phyloP scores from a whole-genome alignment of 169 alveolate genomes.

The Eimeria praecox region DNA sequence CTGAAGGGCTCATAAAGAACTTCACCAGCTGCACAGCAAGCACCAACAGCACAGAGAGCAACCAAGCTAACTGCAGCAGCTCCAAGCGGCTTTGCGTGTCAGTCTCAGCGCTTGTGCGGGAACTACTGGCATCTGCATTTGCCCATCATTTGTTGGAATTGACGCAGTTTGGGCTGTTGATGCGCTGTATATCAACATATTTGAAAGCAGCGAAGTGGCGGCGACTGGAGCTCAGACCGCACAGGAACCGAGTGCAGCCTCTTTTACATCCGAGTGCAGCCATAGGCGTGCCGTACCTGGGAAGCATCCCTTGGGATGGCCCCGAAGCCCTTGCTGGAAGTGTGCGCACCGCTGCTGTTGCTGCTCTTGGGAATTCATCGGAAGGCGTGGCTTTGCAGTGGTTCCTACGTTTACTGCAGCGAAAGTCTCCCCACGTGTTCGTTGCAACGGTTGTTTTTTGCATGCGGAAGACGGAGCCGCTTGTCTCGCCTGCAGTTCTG shows the following conservation, averaged over 20 bases:
- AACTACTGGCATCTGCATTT: constrained; percentile 26
- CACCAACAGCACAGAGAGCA: not conserved
- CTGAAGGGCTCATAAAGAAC: not conserved
- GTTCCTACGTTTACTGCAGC: constrained; percentile 32
- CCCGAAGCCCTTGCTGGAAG: not conserved
- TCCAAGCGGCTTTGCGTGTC: not conserved
- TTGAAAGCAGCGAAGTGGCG: constrained; percentile 31
- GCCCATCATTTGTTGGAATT: constrained; percentile 56
- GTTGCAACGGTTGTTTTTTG: constrained; percentile 72
- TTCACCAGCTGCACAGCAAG: not conserved
- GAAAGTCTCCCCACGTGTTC: constrained; percentile 30
- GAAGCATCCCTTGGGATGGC: not conserved
- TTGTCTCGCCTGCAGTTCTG: constrained; percentile 53
- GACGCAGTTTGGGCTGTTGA: constrained; percentile 46
- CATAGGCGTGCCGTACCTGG: not conserved
- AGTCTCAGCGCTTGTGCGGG: constrained; percentile 43
- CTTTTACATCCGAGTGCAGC: not conserved
- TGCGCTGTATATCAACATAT: constrained; percentile 58
- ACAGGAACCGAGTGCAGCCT: not conserved
- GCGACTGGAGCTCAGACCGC: not conserved
- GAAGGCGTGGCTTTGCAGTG: constrained; percentile 59
- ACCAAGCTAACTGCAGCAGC: not conserved
- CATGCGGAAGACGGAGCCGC: constrained; percentile 76
- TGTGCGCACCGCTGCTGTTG: constrained; percentile 34
- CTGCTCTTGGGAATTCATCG: constrained; percentile 7